Base-by-base conservation (phyloP, 345 rosid species). In the Populus pruinosa region DNA sequence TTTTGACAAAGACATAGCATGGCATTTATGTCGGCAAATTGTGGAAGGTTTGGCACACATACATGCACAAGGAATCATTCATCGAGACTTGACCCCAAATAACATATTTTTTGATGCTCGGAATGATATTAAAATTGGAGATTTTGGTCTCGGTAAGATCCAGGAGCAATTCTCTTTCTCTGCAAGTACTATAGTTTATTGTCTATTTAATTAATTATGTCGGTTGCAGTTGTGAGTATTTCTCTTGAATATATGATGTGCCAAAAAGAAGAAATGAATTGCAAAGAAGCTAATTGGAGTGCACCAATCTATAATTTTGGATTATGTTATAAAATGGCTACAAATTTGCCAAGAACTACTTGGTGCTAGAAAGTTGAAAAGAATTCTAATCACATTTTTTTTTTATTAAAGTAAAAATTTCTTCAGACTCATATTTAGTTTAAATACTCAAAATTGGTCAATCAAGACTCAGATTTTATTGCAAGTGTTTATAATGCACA, bases 51-150 rank as follows among this genome's bases (percentile, higher is more conserved):
- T 95, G 88, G 96, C 74, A 41, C 99, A 95, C 82, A 93, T 95
- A 70, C 99, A 95, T 79, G 98, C 91, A 75, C 99, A 95, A 78
- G 99, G 99, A 82, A 95, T 95, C 77, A 93, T 95, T 85, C 99
- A 95, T 87, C 87, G 99, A 44, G 99, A 95, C 87, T 85, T 95
- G 77, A 95, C 99, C 20, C 99, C 99, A 0, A 95, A 81, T 77
- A 95, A 95, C 81, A 95, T 95, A 73, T 95, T 95, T 80, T 95
- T 95, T 87, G 98, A 91, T 87, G 92, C 99, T 49, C 98, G 99
- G 43, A 87, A 83, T 84, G 99, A 95, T 78, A 86, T 95, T 77
- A 95, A 95, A 85, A 95, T 95, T 81, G 98, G 99, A 35, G 99
- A 95, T 83, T 95, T 95, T 76, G 99, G 99, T 69, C 96, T 95